Evolutionary conservation across 1,139 yeast genomes (phyloP).

Genomic region (Nadsonia starkeyi-henricii): DNA sequence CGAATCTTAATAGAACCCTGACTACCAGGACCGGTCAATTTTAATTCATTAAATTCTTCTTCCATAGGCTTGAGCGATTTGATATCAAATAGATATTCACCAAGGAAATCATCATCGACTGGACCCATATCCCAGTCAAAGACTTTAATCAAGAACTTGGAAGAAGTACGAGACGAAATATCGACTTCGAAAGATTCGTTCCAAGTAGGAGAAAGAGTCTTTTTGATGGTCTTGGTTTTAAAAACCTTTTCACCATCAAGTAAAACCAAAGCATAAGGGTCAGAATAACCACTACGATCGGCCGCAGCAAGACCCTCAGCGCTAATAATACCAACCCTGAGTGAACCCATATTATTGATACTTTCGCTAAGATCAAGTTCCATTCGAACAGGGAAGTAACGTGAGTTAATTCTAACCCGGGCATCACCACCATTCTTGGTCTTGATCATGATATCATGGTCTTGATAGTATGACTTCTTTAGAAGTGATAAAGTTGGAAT

Average conservation of each 20-base stretch:
- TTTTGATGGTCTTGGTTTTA: constrained; percentile 71
- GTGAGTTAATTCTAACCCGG: constrained; percentile 43
- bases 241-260: constrained; percentile 49
- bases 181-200: constrained; percentile 47
- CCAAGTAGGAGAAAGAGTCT: constrained; percentile 80
- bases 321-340: constrained; percentile 46
- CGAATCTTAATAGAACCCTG: constrained; percentile 10
- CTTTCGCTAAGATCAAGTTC: constrained; percentile 64
- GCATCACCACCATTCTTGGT: constrained; percentile 26
- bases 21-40: constrained; percentile 30
- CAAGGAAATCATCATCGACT: constrained; percentile 68
- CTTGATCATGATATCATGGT: constrained; percentile 41
- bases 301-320: constrained; percentile 70
- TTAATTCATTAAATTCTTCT: constrained; percentile 38
- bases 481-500: constrained; percentile 59
- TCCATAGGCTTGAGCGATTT: constrained; percentile 45
- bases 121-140: constrained; percentile 91
- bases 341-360: constrained; percentile 59
- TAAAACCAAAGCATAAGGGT: constrained; percentile 65
- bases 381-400: constrained; percentile 65
- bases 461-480: constrained; percentile 47
- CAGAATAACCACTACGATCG: constrained; percentile 84
- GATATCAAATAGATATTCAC: constrained; percentile 48
- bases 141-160: constrained; percentile 43
- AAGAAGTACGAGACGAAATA: constrained; percentile 47